Percentiles rank a stretch among this genome's conserved stretches.
phyloP scores from a whole-genome alignment of 2,329 filamentous ascomycete species.

The Aureobasidium mangrovei region DNA sequence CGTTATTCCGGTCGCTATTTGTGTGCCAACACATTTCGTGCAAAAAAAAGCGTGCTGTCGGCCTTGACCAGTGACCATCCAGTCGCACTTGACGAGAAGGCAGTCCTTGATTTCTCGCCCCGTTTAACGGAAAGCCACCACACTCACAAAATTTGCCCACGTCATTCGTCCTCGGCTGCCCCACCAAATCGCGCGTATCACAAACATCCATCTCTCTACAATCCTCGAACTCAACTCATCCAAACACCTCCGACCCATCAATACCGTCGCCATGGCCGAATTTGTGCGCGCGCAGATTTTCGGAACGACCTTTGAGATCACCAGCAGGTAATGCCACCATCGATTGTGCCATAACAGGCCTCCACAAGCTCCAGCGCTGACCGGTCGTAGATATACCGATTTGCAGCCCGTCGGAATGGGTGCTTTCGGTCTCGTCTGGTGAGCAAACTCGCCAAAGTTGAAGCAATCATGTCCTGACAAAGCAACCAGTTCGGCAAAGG shows the following conservation, averaged over 20 bases:
- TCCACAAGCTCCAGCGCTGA: background rate
- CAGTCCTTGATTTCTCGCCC: background rate
- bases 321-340: constrained; percentile 62
- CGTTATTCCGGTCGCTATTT: no score
- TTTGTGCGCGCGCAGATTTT: constrained; percentile 99
- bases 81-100: background rate
- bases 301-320: constrained; percentile 99
- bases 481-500: constrained; percentile 72
- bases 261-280: constrained; percentile 72
- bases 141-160: background rate
- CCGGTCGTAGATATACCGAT: constrained; percentile 71
- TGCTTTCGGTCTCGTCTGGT: constrained; percentile 97
- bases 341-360: background rate
- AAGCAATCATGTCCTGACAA: background rate
- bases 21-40: no score
- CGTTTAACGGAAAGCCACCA: background rate
- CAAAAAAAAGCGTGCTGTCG: no score
- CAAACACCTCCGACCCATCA: background rate
- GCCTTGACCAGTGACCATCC: no score
- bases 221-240: background rate
- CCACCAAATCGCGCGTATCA: background rate
- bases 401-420: constrained; percentile 98
- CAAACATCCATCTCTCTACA: background rate
- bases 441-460: constrained; percentile 15
- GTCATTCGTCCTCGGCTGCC: constrained; percentile 6